Evolutionary conservation across 202 grass and related monocot species (phyloP), one percentile per base, ranked within the genome.

Genomic region (Carex arenaria): DNA sequence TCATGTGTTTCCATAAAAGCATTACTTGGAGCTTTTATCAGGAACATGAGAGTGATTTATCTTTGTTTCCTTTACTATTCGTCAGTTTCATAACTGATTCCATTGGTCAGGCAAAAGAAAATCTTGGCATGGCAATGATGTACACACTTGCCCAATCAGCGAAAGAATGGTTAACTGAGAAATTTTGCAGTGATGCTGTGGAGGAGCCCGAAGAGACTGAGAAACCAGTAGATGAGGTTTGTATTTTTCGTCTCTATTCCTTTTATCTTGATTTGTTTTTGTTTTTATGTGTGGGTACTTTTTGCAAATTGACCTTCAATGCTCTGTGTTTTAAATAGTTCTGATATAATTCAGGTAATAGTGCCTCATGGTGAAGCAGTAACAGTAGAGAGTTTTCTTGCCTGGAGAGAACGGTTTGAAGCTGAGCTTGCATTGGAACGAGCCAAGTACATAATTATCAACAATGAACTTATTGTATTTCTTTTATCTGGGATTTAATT

Each of bases 91-190:
- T 38, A 13, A 80, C 18, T 57, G 26, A 82, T 78, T 42, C 18
- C 23, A 85, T 88, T 67, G 31, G 77, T 66, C 85, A 99, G 97
- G 88, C 89, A 81, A 85, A 81, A 81, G 93, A 99, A 80, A 96
- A 94, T 94, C 91, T 99, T 83, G 97, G 97, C 52, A 99, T 99
- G 93, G 91, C 97, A 84, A 99, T 99, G 97, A 76, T 99, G 42
- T 99, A 99, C 84, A 99, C 97, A 59, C 97, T 99, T 80, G 91
- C 86, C 22, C 87, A 90, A 86, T 96, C 97, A 80, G 91, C 97
- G 75, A 86, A 99, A 89, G 97, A 99, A 42, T 99, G 97, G 97
- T 88, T 99, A 82, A 99, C 84, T 9, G 91, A 99, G 78, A 89
- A 94, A 82, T 99, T 92, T 36, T 84, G 97, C n/a, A 86, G 90